These are phyloP conservation scores for Straminergon stramineum DNA, from an alignment of 225 moss, liverwort and hornwort genomes.

Conservation along the genomic window DNA sequence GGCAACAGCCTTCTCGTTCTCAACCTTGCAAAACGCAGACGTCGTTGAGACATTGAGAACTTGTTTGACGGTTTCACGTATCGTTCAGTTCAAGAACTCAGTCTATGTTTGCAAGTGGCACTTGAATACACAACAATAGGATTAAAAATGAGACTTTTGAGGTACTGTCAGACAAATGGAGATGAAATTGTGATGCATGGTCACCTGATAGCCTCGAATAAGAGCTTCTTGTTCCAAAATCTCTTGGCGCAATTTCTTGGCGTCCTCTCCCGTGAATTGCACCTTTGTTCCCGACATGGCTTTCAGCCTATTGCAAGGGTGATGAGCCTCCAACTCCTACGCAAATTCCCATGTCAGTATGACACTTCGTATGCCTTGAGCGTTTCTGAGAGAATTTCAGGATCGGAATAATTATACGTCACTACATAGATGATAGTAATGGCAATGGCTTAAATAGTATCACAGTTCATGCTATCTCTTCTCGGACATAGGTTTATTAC, in stretches of 20 bases:
- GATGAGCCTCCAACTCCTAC: slow-evolving; percentile 44
- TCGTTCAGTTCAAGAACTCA: background rate
- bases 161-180: too few species aligned
- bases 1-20: slow-evolving; percentile 46
- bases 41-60: background rate
- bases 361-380: background rate
- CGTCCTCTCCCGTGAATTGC: slow-evolving; percentile 28
- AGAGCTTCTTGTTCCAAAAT: slow-evolving; percentile 52
- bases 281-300: slow-evolving; percentile 26
- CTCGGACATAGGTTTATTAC: slow-evolving; percentile 15
- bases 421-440: background rate
- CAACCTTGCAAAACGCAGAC: slow-evolving; percentile 13
- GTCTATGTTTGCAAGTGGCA: background rate
- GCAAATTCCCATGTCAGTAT: background rate
- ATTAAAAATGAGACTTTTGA: background rate
- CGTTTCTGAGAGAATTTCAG: background rate
- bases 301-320: slow-evolving; percentile 34
- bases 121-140: background rate
- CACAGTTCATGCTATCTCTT: background rate
- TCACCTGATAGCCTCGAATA: slow-evolving; percentile 52
- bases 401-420: background rate
- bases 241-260: slow-evolving; percentile 35
- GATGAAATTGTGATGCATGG: background rate
- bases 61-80: background rate
- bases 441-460: background rate